phyloP scores from a whole-genome alignment of 1,139 yeast genomes.

The Pichiaceae sp. region DNA sequence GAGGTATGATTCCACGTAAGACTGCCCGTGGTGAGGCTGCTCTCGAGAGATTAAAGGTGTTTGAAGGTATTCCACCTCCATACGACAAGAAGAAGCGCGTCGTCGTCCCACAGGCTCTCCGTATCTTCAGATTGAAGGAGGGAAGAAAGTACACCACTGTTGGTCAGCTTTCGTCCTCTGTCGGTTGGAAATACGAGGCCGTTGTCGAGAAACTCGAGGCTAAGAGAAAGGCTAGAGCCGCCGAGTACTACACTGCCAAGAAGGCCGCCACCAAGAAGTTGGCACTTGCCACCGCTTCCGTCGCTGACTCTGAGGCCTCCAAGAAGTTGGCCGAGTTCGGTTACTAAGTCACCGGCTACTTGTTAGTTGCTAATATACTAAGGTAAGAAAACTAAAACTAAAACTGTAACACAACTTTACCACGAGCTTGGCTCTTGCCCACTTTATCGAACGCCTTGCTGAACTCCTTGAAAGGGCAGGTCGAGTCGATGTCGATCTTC shows the following conservation, averaged over 20 bases:
- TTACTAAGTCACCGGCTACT: conserved; percentile 52
- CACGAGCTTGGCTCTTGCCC: conserved; percentile 41
- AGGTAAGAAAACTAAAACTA: too few species aligned
- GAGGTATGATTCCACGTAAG: conserved; percentile 99
- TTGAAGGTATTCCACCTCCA: conserved; percentile 99
- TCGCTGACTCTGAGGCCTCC: conserved; percentile 68
- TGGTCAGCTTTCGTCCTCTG: conserved; percentile 92
- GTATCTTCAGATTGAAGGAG: conserved; percentile 98
- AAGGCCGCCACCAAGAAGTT: conserved; percentile 86
- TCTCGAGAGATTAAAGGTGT: conserved; percentile 97
- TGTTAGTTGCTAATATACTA: neutral
- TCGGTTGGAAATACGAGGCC: conserved; percentile 99
- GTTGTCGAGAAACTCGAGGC: conserved; percentile 97
- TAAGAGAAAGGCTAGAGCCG: conserved; percentile 98
- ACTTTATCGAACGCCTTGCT: conserved; percentile 42
- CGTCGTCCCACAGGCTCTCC: conserved; percentile 99
- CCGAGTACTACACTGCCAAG: conserved; percentile 99
- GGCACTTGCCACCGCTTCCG: conserved; percentile 71
- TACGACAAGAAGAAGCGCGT: conserved; percentile 99
- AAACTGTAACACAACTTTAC: conserved; percentile 43
- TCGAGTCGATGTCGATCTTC: conserved; percentile 44
- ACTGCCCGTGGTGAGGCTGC: conserved; percentile 99
- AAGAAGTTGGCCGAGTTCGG: conserved; percentile 74
- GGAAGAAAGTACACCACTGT: conserved; percentile 99
- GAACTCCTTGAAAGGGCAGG: conserved; percentile 39